Evolutionary conservation across 306 rosid species (phyloP).

Genomic region (Cucurbita argyrosperma): DNA sequence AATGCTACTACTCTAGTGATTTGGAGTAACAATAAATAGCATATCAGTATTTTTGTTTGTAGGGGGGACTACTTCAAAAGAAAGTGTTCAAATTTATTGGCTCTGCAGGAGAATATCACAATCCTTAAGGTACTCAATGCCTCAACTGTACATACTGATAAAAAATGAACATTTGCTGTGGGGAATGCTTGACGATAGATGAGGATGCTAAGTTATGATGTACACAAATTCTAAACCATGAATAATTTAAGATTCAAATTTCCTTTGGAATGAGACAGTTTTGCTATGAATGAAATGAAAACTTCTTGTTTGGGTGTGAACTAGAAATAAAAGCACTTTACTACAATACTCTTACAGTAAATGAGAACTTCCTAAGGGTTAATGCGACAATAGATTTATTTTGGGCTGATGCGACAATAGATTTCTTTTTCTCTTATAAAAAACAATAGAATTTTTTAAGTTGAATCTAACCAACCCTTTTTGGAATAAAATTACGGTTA

Average conservation of each 20-base stretch:
- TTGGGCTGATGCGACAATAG: neutral
- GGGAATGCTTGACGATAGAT: neutral
- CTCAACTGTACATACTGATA: neutral
- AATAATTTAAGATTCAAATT: neutral
- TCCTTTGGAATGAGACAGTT: neutral
- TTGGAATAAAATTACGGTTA: neutral
- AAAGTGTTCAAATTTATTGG: neutral
- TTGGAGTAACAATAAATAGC: neutral
- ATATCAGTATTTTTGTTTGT: neutral
- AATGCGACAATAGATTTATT: too few species aligned
- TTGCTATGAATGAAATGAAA: neutral
- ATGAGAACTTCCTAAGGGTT: neutral
- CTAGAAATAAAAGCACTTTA: neutral
- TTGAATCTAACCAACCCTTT: neutral
- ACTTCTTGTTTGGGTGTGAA: neutral
- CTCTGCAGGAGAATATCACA: neutral
- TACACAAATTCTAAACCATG: neutral
- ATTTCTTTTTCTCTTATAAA: neutral
- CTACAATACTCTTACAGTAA: neutral
- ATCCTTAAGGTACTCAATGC: neutral
- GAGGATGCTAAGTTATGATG: neutral
- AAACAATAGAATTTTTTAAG: neutral
- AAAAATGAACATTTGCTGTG: neutral
- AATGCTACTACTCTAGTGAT: neutral
- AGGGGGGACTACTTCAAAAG: neutral